These are phyloP conservation scores for Aureobasidium lini DNA, from an alignment of 2,329 filamentous ascomycete genomes.

Conservation along the genomic window DNA sequence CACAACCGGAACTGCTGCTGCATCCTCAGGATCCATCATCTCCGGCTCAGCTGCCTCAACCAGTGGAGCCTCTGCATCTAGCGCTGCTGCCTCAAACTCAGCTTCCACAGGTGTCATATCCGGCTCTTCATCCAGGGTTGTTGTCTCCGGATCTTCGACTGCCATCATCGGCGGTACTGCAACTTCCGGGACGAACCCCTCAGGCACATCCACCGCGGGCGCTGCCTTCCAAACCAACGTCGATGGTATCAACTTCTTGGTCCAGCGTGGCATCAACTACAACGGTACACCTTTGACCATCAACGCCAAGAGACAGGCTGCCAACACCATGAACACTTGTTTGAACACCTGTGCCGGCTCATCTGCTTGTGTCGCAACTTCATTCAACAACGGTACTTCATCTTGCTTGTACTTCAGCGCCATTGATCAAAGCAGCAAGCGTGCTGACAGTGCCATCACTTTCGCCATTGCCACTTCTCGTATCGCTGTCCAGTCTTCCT, in stretches of 20 bases:
- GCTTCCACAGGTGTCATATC: background rate
- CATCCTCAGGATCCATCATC: background rate
- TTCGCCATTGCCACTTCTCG: constrained; percentile 1
- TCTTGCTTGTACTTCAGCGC: constrained; percentile 2
- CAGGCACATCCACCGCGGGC: background rate
- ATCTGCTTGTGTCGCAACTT: background rate
- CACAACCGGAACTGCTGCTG: background rate
- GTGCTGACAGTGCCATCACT: background rate
- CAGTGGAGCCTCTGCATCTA: background rate
- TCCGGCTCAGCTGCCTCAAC: background rate
- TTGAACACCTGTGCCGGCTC: background rate
- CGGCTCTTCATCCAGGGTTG: background rate
- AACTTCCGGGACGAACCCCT: background rate
- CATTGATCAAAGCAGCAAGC: background rate
- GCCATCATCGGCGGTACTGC: background rate
- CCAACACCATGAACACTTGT: background rate
- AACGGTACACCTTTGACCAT: background rate
- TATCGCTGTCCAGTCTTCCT: background rate
- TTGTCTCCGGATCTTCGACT: background rate
- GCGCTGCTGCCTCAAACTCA: background rate
- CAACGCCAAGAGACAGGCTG: background rate
- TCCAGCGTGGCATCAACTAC: background rate
- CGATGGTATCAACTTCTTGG: background rate
- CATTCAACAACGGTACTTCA: background rate
- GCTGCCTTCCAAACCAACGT: background rate